Evolutionary conservation across 768 basidiomycete species (phyloP).

Genomic region (Mycena vitilis): DNA sequence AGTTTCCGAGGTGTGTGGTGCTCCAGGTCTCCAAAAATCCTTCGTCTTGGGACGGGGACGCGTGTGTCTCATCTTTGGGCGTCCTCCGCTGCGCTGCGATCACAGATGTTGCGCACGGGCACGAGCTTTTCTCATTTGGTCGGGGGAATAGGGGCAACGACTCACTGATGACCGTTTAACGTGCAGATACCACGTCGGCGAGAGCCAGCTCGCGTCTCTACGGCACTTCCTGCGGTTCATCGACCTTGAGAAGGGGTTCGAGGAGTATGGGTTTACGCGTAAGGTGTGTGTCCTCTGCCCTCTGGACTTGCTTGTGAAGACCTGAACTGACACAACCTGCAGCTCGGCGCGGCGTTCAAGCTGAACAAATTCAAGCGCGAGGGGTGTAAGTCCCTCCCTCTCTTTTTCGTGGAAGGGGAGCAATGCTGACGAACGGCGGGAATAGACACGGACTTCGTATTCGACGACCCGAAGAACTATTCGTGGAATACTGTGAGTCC

Average conservation of each 20-base stretch:
- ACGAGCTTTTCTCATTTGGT: no score
- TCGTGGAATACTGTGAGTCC: conserved; percentile 65
- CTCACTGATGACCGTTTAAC: not conserved
- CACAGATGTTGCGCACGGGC: no score
- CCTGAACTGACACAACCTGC: not conserved
- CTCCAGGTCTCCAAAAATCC: not conserved
- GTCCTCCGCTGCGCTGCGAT: no score
- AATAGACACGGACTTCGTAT: no score
- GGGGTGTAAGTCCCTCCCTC: conserved; percentile 52
- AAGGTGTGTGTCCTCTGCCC: conserved; percentile 51
- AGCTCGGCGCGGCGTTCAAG: conserved; percentile 72
- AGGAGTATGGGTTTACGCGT: conserved; percentile 54
- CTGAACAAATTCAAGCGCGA: conserved; percentile 66
- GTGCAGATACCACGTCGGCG: conserved; percentile 43
- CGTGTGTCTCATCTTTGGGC: no score
- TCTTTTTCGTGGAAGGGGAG: no score
- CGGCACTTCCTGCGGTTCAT: conserved; percentile 65
- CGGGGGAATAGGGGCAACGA: no score
- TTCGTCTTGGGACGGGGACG: no score
- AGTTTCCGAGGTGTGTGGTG: conserved; percentile 56
- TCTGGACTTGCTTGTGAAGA: no score
- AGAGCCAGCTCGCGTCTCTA: conserved; percentile 44
- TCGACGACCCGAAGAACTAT: conserved; percentile 52
- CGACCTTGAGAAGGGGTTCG: conserved; percentile 57
- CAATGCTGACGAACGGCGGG: no score